These are phyloP conservation scores for Macaranga tanarius DNA, from an alignment of 441 rosid species.

Conservation along the genomic window DNA sequence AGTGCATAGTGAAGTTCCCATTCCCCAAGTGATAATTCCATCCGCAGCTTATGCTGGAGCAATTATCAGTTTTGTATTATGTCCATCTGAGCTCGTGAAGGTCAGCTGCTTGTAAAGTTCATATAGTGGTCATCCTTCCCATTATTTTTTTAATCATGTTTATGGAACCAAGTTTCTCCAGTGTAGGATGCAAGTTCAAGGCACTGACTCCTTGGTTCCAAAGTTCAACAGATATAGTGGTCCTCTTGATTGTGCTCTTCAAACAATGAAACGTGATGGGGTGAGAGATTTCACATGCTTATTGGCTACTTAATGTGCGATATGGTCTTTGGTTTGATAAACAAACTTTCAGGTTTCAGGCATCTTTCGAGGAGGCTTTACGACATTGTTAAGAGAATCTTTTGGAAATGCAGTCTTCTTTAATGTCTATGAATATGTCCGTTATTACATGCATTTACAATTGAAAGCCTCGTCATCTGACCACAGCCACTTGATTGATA, in stretches of 20 bases:
- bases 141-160: conserved; percentile 10
- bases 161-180: conserved; percentile 51
- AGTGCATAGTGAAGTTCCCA: conserved; percentile 48
- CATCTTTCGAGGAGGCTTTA: conserved; percentile 72
- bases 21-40: conserved; percentile 69
- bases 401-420: conserved; percentile 79
- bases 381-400: conserved; percentile 78
- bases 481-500: conserved; percentile 58
- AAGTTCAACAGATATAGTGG: conserved; percentile 55
- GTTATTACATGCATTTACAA: conserved; percentile 59
- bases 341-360: conserved; percentile 68
- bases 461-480: conserved; percentile 44
- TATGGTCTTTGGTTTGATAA: conserved; percentile 34
- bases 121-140: not conserved
- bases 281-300: conserved; percentile 48
- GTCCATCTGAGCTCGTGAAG: conserved; percentile 89
- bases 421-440: conserved; percentile 68
- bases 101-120: conserved; percentile 34
- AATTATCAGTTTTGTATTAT: conserved; percentile 74
- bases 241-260: conserved; percentile 78
- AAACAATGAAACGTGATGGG: conserved; percentile 75
- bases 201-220: conserved; percentile 68
- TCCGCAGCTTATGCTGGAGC: conserved; percentile 89
- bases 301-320: not conserved
- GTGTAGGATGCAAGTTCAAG: conserved; percentile 99